Evolutionary conservation across 495 filamentous ascomycete genomes (phyloP).

Genomic region (Penicillium manginii): DNA sequence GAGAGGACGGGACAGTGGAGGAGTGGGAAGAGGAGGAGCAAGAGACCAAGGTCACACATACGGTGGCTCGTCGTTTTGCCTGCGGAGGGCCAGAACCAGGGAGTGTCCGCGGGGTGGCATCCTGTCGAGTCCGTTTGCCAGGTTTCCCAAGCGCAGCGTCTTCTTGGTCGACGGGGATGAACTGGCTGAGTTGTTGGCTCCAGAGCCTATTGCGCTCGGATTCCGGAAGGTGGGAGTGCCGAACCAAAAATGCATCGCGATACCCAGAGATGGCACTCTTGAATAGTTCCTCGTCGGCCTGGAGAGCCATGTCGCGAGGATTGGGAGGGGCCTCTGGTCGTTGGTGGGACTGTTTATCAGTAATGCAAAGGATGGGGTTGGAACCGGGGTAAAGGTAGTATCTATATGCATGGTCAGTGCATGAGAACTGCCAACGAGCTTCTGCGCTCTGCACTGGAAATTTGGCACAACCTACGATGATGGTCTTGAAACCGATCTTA

Average conservation of each 20-base stretch:
- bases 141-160: conserved; percentile 32
- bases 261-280: conserved; percentile 51
- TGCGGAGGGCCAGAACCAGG: conserved; percentile 46
- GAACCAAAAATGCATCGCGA: conserved; percentile 50
- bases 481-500: conserved; percentile 3
- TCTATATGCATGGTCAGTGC: conserved; percentile 8
- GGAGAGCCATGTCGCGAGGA: conserved; percentile 38
- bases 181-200: conserved; percentile 46
- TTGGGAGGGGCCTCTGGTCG: conserved; percentile 15
- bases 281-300: conserved; percentile 50
- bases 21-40: conserved; percentile 37
- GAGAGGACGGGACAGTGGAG: conserved; percentile 24
- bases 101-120: conserved; percentile 47
- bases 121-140: conserved; percentile 52
- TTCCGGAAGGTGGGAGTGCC: conserved; percentile 50
- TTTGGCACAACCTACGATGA: background rate
- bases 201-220: conserved; percentile 48
- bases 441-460: background rate
- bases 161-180: conserved; percentile 35
- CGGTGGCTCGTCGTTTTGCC: conserved; percentile 56
- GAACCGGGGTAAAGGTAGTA: conserved; percentile 1
- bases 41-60: conserved; percentile 53
- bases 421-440: background rate
- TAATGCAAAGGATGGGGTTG: conserved; percentile 16
- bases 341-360: conserved; percentile 32